Evolutionary conservation across 352 stramenopile genomes (phyloP).

Genomic region (Chrysophaeum taylorii): DNA sequence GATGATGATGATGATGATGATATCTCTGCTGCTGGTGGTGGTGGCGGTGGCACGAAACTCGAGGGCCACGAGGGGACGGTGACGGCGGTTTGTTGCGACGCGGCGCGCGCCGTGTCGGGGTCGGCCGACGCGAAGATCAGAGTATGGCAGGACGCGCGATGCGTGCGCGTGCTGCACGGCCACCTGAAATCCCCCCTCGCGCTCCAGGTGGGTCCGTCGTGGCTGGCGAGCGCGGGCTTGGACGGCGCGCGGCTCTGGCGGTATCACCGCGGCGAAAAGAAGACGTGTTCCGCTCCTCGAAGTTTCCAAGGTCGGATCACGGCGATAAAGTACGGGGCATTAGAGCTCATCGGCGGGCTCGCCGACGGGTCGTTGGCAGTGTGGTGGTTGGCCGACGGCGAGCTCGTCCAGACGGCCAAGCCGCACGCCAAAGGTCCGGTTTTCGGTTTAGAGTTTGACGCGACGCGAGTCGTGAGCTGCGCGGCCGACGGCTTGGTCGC

Average conservation of each 20-base stretch:
- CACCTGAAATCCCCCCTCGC: too few relatives aligned
- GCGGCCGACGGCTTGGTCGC: conserved; percentile 37
- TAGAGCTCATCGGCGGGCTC: conserved; percentile 47
- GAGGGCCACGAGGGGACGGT: conserved; percentile 43
- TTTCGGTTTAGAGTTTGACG: conserved; percentile 46
- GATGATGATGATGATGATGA: conserved; percentile 15
- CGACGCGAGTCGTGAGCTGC: conserved; percentile 41
- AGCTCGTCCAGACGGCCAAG: conserved; percentile 37
- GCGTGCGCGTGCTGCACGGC: conserved; percentile 26
- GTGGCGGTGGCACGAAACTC: too few relatives aligned
- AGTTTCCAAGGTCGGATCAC: too few relatives aligned
- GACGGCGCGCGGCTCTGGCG: too few relatives aligned
- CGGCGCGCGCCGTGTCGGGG: conserved; percentile 37
- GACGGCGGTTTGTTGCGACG: conserved; percentile 38
- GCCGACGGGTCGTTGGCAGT: conserved; percentile 38
- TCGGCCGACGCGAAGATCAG: conserved; percentile 40
- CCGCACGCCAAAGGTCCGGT: conserved; percentile 38
- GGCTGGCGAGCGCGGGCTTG: too few relatives aligned
- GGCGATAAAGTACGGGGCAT: conserved; percentile 37
- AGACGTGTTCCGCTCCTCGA: too few relatives aligned
- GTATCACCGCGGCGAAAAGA: too few relatives aligned
- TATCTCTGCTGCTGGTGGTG: too few relatives aligned
- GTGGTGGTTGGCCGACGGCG: conserved; percentile 42
- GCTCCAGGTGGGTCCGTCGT: too few relatives aligned
- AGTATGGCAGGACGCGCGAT: conserved; percentile 28